Conservation (phyloP, 2,329 filamentous ascomycete species). For the Cadophora sp. region DNA sequence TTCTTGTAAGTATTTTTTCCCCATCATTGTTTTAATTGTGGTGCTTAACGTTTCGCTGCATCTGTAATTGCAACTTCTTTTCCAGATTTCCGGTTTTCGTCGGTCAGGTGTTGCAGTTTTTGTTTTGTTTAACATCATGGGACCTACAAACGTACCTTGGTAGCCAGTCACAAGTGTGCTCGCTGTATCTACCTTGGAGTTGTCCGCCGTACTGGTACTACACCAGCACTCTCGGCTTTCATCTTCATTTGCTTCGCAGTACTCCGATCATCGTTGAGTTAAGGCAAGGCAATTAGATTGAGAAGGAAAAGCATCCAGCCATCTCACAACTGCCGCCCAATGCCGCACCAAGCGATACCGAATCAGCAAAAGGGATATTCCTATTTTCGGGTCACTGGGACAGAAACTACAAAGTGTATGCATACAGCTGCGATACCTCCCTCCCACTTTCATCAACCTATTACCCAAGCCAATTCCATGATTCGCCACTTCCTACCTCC, state of each 20-base stretch:
- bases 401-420: constrained; percentile 21
- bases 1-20: constrained; percentile 68
- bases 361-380: constrained; percentile 13
- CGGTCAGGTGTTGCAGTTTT: not conserved
- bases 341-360: constrained; percentile 20
- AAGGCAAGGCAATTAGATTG: not conserved
- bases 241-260: not conserved
- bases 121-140: constrained; percentile 12
- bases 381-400: constrained; percentile 27
- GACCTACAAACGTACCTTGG: not conserved
- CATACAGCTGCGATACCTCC: constrained; percentile 9
- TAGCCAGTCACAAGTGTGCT: not conserved
- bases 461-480: constrained; percentile 16
- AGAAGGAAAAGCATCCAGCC: not conserved
- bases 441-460: not conserved
- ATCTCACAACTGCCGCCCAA: constrained; percentile 11
- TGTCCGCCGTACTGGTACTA: not conserved
- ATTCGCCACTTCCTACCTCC: constrained; percentile 23
- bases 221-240: not conserved
- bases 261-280: not conserved
- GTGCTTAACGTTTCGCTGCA: not conserved
- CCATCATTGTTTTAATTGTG: not conserved
- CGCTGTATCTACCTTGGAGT: not conserved
- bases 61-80: not conserved
- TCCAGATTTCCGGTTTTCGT: no score